Evolutionary conservation across 2,329 filamentous ascomycete genomes (phyloP).

Genomic region (Alternaria ethzedia): DNA sequence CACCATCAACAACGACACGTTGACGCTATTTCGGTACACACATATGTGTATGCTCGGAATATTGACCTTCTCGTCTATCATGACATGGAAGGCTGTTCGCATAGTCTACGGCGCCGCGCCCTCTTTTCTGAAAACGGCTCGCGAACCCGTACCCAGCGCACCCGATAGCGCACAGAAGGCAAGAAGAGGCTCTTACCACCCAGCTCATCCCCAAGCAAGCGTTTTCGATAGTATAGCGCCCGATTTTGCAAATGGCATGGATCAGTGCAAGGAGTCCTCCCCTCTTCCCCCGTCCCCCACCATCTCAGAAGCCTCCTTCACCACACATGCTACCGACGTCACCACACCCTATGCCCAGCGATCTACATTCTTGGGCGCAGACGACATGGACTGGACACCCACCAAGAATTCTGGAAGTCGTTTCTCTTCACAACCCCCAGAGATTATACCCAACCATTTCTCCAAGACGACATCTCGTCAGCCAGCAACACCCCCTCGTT

Average conservation of each 20-base stretch:
- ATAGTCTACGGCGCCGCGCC: slow-evolving; percentile 56
- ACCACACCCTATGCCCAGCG: slow-evolving; percentile 28
- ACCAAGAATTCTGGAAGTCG: slow-evolving; percentile 42
- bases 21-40: slow-evolving; percentile 52
- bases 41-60: slow-evolving; percentile 62
- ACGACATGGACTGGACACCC: slow-evolving; percentile 78
- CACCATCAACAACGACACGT: slow-evolving; percentile 25
- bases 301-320: slow-evolving; percentile 29
- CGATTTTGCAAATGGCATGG: slow-evolving; percentile 49
- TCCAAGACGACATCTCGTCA: slow-evolving; percentile 8
- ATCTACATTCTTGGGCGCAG: slow-evolving; percentile 40
- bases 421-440: slow-evolving; percentile 47
- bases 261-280: slow-evolving; percentile 29
- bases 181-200: slow-evolving; percentile 32
- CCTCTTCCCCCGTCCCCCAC: slow-evolving; percentile 44
- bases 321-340: slow-evolving; percentile 32
- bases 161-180: slow-evolving; percentile 25
- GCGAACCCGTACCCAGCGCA: slow-evolving; percentile 33
- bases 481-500: slow-evolving; percentile 11
- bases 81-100: slow-evolving; percentile 62
- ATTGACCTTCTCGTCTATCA: slow-evolving; percentile 27
- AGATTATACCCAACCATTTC: slow-evolving; percentile 28
- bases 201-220: slow-evolving; percentile 32
- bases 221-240: slow-evolving; percentile 45
- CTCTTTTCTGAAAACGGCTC: slow-evolving; percentile 30